phyloP scores from a whole-genome alignment of 805 yeast genomes.

The Yarrowia phangngaensis region DNA sequence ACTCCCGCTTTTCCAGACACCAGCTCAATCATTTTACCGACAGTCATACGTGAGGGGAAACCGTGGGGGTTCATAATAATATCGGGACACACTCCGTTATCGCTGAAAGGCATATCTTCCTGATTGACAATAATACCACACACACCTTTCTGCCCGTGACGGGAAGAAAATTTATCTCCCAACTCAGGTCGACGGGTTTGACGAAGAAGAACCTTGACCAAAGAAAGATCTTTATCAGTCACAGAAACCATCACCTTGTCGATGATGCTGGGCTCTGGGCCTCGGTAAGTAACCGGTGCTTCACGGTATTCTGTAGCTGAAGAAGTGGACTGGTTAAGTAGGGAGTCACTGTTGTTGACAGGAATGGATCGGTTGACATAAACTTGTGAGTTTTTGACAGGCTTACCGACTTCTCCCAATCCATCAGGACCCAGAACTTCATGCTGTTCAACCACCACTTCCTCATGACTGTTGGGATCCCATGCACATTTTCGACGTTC shows the following conservation, averaged over 20 bases:
- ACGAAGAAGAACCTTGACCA: slow-evolving; percentile 84
- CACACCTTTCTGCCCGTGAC: slow-evolving; percentile 99
- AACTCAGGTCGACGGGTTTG: slow-evolving; percentile 97
- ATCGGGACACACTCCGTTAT: slow-evolving; percentile 88
- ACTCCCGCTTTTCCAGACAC: slow-evolving; percentile 98
- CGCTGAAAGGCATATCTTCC: slow-evolving; percentile 94
- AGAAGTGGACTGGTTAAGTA: slow-evolving; percentile 39
- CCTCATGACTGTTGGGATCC: slow-evolving; percentile 36
- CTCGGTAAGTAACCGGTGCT: slow-evolving; percentile 86
- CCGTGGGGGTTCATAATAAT: slow-evolving; percentile 99
- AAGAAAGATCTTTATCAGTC: slow-evolving; percentile 89
- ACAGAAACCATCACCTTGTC: slow-evolving; percentile 98
- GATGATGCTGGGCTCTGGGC: slow-evolving; percentile 91
- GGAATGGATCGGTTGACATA: slow-evolving; percentile 93
- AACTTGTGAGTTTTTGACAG: slow-evolving; percentile 87
- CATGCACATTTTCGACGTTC: slow-evolving; percentile 40
- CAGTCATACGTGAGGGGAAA: slow-evolving; percentile 99
- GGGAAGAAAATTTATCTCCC: slow-evolving; percentile 94
- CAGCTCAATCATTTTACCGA: slow-evolving; percentile 95
- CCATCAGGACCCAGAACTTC: slow-evolving; percentile 90
- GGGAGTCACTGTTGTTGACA: slow-evolving; percentile 66
- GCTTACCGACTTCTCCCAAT: slow-evolving; percentile 90
- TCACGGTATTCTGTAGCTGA: slow-evolving; percentile 68
- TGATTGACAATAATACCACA: slow-evolving; percentile 97
- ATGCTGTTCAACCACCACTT: slow-evolving; percentile 65